Percentiles rank a stretch among this genome's conserved stretches.
These are phyloP conservation scores for Colletotrichum neosansevieriae DNA, from an alignment of 2,329 filamentous ascomycete genomes.

Conservation along the genomic window DNA sequence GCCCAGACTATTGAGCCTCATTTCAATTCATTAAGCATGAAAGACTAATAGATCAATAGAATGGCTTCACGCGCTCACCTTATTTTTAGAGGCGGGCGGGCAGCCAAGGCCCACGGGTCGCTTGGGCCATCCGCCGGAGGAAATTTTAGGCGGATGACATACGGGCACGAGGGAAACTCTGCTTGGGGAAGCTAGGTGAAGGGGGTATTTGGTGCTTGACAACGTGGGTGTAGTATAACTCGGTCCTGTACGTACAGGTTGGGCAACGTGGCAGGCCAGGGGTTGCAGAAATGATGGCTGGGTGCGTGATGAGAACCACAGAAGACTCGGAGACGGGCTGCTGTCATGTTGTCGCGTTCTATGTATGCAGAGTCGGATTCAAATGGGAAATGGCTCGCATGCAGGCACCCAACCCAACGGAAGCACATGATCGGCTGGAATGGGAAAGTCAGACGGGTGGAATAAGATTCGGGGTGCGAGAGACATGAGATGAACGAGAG, in stretches of 20 bases:
- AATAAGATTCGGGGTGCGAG: neutral
- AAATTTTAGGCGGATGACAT: constrained; percentile 24
- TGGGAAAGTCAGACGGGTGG: neutral
- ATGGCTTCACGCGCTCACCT: constrained; percentile 1
- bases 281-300: constrained; percentile 22
- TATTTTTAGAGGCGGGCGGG: constrained; percentile 25
- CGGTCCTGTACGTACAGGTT: constrained; percentile 21
- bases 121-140: constrained; percentile 11
- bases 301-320: neutral
- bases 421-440: constrained; percentile 7
- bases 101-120: constrained; percentile 6
- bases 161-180: constrained; percentile 10
- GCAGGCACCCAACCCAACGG: neutral
- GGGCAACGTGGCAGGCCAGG: constrained; percentile 27
- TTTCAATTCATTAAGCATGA: no score
- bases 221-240: constrained; percentile 14
- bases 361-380: neutral
- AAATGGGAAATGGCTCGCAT: constrained; percentile 13
- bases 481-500: constrained; percentile 33
- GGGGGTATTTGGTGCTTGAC: constrained; percentile 5
- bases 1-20: no score
- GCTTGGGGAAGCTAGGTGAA: constrained; percentile 3
- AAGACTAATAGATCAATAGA: no score
- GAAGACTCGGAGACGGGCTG: no score
- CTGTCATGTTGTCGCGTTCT: no score